Conservation (phyloP, 768 basidiomycete genomes). For the Agrocybe praecox region DNA sequence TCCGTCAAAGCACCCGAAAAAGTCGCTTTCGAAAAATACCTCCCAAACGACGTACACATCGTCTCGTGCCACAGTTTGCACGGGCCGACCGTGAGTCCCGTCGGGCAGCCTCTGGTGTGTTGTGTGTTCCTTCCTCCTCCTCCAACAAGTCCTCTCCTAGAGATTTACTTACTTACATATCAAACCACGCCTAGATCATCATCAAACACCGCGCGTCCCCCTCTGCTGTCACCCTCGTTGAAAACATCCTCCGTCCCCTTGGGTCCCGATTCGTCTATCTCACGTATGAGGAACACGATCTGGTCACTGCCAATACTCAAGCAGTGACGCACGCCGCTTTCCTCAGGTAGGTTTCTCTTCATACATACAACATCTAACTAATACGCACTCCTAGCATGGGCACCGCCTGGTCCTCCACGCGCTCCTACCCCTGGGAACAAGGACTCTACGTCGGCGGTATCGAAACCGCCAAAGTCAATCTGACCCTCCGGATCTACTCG, state of each 20-base stretch:
- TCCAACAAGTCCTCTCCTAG: too few relatives aligned
- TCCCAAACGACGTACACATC: conserved; percentile 86
- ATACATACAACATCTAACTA: too few relatives aligned
- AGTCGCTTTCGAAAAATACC: conserved; percentile 83
- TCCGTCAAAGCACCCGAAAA: conserved; percentile 96
- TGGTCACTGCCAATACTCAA: conserved; percentile 97
- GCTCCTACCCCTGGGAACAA: conserved; percentile 92
- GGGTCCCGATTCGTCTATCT: conserved; percentile 88
- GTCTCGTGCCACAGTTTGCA: conserved; percentile 95
- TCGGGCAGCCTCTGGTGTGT: conserved; percentile 87
- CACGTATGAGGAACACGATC: conserved; percentile 95
- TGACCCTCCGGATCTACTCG: conserved; percentile 93
- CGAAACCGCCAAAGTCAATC: conserved; percentile 97
- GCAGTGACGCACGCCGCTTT: conserved; percentile 98
- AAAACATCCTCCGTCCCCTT: conserved; percentile 79
- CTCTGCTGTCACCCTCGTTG: conserved; percentile 75
- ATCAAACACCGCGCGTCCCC: conserved; percentile 84
- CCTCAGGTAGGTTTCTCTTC: conserved; percentile 63
- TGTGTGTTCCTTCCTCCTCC: background rate
- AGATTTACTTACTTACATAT: background rate
- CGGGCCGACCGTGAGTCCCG: conserved; percentile 85
- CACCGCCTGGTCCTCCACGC: conserved; percentile 84
- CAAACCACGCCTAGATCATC: conserved; percentile 59
- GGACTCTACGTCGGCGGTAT: conserved; percentile 96
- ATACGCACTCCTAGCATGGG: conserved; percentile 83